These are phyloP conservation scores for Tagetes erecta DNA, from an alignment of 129 eudicot species.

Conservation along the genomic window DNA sequence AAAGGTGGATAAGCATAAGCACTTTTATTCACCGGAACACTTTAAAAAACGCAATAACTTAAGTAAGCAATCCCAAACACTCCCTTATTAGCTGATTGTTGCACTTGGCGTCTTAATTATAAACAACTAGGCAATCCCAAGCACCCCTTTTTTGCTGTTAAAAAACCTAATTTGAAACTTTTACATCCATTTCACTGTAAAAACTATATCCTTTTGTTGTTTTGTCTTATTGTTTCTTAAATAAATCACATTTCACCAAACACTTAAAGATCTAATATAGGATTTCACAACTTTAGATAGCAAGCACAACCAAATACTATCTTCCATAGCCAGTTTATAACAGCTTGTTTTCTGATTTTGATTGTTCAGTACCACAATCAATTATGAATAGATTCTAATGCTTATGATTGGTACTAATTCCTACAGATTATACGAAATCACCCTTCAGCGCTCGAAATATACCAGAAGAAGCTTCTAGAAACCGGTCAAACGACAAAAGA, in stretches of 20 bases:
- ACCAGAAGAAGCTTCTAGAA: conserved; percentile 74
- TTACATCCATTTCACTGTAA: background rate
- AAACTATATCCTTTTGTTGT: background rate
- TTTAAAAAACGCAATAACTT: background rate
- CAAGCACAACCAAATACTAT: background rate
- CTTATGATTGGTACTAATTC: conserved; percentile 13
- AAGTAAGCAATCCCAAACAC: background rate
- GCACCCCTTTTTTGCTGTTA: background rate
- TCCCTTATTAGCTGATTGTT: background rate
- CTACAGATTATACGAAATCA: conserved; percentile 75
- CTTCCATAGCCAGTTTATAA: background rate
- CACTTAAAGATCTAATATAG: background rate
- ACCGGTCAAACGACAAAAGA: conserved; percentile 69
- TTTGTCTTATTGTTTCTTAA: background rate
- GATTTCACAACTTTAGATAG: background rate
- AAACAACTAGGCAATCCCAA: background rate
- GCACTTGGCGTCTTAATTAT: background rate
- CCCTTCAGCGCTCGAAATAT: conserved; percentile 80
- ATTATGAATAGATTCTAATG: conserved; percentile 1
- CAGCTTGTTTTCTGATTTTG: background rate
- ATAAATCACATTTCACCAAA: background rate
- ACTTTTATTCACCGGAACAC: background rate
- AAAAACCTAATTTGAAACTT: background rate
- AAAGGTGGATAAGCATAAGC: background rate
- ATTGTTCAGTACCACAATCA: background rate